Evolutionary conservation across 169 alveolate species (phyloP).

Genomic region (Babesia caballi): DNA sequence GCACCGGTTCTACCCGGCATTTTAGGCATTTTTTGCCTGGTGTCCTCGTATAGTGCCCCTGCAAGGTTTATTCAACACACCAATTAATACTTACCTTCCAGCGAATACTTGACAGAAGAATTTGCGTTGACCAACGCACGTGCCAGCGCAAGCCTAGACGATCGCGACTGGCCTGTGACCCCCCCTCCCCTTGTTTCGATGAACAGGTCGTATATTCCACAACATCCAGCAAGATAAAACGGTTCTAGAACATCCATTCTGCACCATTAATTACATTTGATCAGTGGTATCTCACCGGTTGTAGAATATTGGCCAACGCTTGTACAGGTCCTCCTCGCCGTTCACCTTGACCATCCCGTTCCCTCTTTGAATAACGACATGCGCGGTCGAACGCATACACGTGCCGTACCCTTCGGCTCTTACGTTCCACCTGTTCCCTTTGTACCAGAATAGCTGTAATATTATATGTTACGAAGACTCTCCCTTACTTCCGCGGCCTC

Average conservation of each 20-base stretch:
- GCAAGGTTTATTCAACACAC: not conserved
- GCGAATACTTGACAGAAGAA: constrained; percentile 61
- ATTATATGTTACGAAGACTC: not conserved
- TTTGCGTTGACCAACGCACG: constrained; percentile 81
- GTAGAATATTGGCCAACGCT: constrained; percentile 80
- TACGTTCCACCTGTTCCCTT: constrained; percentile 73
- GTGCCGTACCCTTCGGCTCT: constrained; percentile 81
- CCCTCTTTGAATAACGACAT: constrained; percentile 75
- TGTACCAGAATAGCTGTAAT: constrained; percentile 68
- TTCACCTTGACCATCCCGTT: constrained; percentile 77
- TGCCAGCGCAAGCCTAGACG: constrained; percentile 81
- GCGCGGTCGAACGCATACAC: constrained; percentile 79
- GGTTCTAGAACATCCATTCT: constrained; percentile 83
- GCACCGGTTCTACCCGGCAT: constrained; percentile 86
- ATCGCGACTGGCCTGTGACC: constrained; percentile 81
- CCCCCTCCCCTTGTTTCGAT: constrained; percentile 82
- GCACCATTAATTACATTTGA: not conserved
- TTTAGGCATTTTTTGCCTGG: constrained; percentile 82
- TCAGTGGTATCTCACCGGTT: constrained; percentile 61
- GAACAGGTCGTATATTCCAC: constrained; percentile 78
- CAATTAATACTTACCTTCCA: constrained; percentile 47
- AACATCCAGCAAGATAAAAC: constrained; percentile 73
- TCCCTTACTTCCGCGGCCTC: constrained; percentile 19
- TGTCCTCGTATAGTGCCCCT: constrained; percentile 78
- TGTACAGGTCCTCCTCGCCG: constrained; percentile 78